Evolutionary conservation across 345 rosid genomes (phyloP), one percentile per base, ranked within the genome.

Genomic region (Populus simonii): DNA sequence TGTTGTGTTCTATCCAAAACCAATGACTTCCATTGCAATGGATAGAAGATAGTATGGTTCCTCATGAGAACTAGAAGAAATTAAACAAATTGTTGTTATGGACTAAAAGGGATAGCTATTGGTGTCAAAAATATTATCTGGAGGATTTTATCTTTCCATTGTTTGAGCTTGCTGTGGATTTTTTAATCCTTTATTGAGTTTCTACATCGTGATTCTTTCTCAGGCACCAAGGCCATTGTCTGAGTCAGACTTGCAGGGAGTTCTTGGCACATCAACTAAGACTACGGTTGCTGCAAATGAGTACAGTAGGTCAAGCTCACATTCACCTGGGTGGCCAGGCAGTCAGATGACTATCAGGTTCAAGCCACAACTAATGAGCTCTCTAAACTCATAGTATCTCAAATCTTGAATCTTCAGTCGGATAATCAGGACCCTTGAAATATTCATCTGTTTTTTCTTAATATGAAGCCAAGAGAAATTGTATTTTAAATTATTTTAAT

Each of bases 301-400:
- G 65, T 93, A 91, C 84, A 81, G 84, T 47, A 73, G 89, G 67
- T 70, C 88, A 87, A 89, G 79, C 81, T 79, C 92, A 20, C 90
- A 88, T 59, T 68, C 90, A 57, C 61, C 88, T 2, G 88, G 76
- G 61, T 94, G 92, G 94, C 74, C 89, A 51, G 88, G 71, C 85
- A 68, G 17, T 73, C 95, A 8, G 94, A 89, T 81, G 99, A 93
- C 69, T 84, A 86, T 73, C 89, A 75, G 72, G 95, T 92, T 55
- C 94, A 92, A 79, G 90, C 92, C 51, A 90, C 96, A 3, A 93
- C 93, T 29, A 89, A 75, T 79, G 98, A 94, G 82, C 88, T 95
- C 78, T 91, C 97, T 33, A 92, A 88, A 89, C 90, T 92, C 79
- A 88, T 93, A 27, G 87, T 92, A 49, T 90, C 97, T 43, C 99